Evolutionary conservation across 177 flowering plant species (phyloP), one percentile per base, ranked within the genome.

Genomic region (Vitis hybrid): DNA sequence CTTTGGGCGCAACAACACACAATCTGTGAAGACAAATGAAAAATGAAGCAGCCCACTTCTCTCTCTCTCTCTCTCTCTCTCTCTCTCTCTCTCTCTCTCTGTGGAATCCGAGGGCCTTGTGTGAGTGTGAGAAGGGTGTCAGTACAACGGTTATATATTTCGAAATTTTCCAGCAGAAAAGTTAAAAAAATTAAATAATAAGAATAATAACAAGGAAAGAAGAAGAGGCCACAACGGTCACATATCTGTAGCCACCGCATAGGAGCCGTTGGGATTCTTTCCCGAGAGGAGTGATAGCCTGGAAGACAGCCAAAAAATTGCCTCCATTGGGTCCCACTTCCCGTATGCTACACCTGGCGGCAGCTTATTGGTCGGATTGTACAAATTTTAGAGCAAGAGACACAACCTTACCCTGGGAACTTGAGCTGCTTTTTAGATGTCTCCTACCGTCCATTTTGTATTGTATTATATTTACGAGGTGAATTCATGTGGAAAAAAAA

Each of bases 231-330:
- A 66, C 67, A 85, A 83, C 86, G 88, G 86, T 80, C 68, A 75
- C 73, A 32, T 71, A 78, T 52, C 83, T 81, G 84, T 66, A 72
- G 35, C 84, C 83, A 82, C 70, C 82, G 76, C 72, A 60, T 24
- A 19, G 14, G 72, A 78, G 83, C 77, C 79, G 81, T 72, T 77
- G 67, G 62, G 74, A 71, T 71, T 77, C 68, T 60, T 49, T 54
- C 66, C 73, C 76, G 11, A 66, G 54, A 56, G 62, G 67, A 70
- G 57, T 74, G 84, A 74, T 73, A 73, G 81, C 65, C 77, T 75
- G 81, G 82, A 75, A 18, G 85, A 68, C 81, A 74, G 77, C 75
- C 55, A 61, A 35, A 18, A 9, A 21, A 60, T 2, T 60, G 70
- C 60, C 52, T 54, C 69, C 2, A 15, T 40, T 64, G 17, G 72